phyloP scores from a whole-genome alignment of 2,329 filamentous ascomycete species.

The Colletotrichum limetticola region DNA sequence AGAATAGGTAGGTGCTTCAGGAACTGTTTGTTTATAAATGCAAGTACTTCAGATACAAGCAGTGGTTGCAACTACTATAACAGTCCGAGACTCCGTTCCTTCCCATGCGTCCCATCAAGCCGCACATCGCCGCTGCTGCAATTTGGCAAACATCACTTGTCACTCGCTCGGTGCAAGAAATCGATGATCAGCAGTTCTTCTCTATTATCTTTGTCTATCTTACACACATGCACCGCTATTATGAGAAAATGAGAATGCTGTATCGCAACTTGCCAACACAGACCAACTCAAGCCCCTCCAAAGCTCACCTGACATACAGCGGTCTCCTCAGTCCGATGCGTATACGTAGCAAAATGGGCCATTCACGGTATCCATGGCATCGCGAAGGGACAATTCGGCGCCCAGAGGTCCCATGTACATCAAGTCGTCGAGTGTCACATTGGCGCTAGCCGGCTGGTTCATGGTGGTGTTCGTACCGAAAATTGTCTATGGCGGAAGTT shows the following conservation, averaged over 20 bases:
- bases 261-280: not conserved
- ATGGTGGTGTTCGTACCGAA: slow-evolving; percentile 54
- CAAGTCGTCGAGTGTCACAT: slow-evolving; percentile 53
- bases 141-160: not conserved
- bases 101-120: not conserved
- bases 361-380: slow-evolving; percentile 52
- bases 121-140: not conserved
- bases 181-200: not conserved
- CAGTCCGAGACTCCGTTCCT: not conserved
- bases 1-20: not conserved
- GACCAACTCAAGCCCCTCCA: too few species aligned
- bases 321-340: not conserved
- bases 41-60: too few species aligned
- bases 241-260: not conserved
- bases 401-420: slow-evolving; percentile 46
- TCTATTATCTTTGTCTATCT: not conserved
- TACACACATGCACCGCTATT: not conserved
- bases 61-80: not conserved
- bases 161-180: not conserved
- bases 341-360: slow-evolving; percentile 59
- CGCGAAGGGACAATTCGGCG: slow-evolving; percentile 44
- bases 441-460: slow-evolving; percentile 50
- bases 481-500: slow-evolving; percentile 38
- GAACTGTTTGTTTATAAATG: too few species aligned
- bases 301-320: not conserved